Conservation (phyloP, 805 yeast species). For the Metschnikowia matae region DNA sequence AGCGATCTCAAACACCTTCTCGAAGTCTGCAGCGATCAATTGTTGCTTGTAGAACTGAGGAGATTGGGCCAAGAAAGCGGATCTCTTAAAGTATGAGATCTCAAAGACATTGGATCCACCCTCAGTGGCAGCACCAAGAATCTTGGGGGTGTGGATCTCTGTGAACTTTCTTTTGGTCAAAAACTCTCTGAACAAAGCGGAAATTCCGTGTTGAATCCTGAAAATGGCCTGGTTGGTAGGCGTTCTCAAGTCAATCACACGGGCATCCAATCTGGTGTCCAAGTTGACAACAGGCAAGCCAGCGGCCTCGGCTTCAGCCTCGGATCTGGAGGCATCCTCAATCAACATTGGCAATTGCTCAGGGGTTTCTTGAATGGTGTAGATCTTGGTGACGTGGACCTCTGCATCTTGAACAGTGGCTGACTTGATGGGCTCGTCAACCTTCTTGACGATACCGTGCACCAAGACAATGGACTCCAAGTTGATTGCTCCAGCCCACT, state of each 20-base stretch:
- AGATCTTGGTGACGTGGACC: constrained; percentile 69
- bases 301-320: constrained; percentile 86
- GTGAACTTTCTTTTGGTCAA: constrained; percentile 62
- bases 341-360: constrained; percentile 88
- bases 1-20: constrained; percentile 91
- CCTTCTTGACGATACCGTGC: constrained; percentile 77
- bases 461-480: constrained; percentile 91
- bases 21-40: constrained; percentile 96
- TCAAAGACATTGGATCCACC: constrained; percentile 98
- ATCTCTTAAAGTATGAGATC: constrained; percentile 85
- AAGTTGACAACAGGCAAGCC: constrained; percentile 92
- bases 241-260: constrained; percentile 96
- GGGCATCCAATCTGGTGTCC: constrained; percentile 91
- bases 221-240: constrained; percentile 97
- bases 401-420: constrained; percentile 92
- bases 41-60: constrained; percentile 98
- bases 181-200: constrained; percentile 85
- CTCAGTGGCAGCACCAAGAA: constrained; percentile 93
- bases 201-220: constrained; percentile 87
- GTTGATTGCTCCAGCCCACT: constrained; percentile 85
- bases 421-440: constrained; percentile 81
- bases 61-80: constrained; percentile 93
- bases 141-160: constrained; percentile 95
- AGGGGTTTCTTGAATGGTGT: constrained; percentile 82
- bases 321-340: constrained; percentile 96